Percentiles rank a stretch among this genome's conserved stretches.
Conservation (phyloP, 1,139 yeast species). For the Torulaspora globosa region DNA sequence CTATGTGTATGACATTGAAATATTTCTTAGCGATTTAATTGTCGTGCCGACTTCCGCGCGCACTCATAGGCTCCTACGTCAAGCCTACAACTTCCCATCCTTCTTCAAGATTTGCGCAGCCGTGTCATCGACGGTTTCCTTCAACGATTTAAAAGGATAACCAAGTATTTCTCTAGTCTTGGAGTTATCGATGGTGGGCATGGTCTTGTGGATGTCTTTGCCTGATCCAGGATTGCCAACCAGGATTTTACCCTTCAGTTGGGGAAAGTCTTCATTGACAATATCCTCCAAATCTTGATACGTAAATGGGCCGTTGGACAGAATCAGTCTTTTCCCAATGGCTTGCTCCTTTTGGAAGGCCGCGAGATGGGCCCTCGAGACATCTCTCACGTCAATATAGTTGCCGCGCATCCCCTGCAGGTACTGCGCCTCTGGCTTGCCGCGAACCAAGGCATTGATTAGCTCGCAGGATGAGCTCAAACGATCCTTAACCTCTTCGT, state of each 20-base stretch:
- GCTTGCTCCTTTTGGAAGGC: slow-evolving; percentile 22
- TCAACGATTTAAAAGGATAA: slow-evolving; percentile 40
- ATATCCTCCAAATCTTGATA: slow-evolving; percentile 37
- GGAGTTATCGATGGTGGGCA: slow-evolving; percentile 21
- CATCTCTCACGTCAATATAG: slow-evolving; percentile 26
- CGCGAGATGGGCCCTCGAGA: slow-evolving; percentile 25
- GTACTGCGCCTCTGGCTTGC: slow-evolving; percentile 19
- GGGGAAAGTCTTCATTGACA: slow-evolving; percentile 38
- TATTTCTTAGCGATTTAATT: slow-evolving; percentile 48
- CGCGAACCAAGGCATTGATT: slow-evolving; percentile 30
- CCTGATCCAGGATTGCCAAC: slow-evolving; percentile 15
- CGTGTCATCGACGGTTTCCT: slow-evolving; percentile 42
- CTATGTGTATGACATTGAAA: slow-evolving; percentile 45
- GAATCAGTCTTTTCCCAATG: slow-evolving; percentile 25
- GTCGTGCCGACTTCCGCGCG: slow-evolving; percentile 33
- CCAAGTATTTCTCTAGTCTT: slow-evolving; percentile 40
- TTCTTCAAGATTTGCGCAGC: slow-evolving; percentile 40
- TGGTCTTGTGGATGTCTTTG: slow-evolving; percentile 16
- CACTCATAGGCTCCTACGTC: slow-evolving; percentile 34
- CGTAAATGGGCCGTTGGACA: slow-evolving; percentile 33
- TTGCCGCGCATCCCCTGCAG: slow-evolving; percentile 12
- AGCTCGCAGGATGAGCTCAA: slow-evolving; percentile 41
- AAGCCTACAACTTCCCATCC: slow-evolving; percentile 11
- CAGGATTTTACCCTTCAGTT: slow-evolving; percentile 37
- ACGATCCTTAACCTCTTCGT: slow-evolving; percentile 28